Evolutionary conservation across 345 rosid genomes (phyloP), one percentile per base, ranked within the genome.

Genomic region (Sisymbrium irio): DNA sequence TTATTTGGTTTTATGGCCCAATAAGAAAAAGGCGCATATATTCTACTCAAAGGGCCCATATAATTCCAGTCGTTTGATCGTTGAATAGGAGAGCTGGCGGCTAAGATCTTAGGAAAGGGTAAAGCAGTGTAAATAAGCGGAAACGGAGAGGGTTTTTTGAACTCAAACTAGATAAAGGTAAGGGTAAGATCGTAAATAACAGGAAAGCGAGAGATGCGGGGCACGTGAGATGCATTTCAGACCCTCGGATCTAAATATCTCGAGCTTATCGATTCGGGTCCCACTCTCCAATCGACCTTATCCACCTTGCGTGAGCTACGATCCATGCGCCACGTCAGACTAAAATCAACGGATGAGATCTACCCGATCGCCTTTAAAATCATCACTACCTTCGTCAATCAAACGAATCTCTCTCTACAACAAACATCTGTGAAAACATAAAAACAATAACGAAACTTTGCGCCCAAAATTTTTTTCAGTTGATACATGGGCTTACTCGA

Each of bases 401-500:
- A 1, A 4, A 30, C 19, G 60, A 63, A 49, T 42, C 85, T 2
- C 79, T 51, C 85, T 2, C 80, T 81, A 85, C 77, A 81, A 73
- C 76, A 55, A 81, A 73, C 76, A 55, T 70, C 3, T 67, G 35
- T 3, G 18, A 19, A 6, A 10, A n/a, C n/a, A n/a, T n/a, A n/a
- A n/a, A 20, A 35, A 13, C 5, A 22, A 3, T 20, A 75, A 60
- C n/a, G n/a, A n/a, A n/a, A n/a, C 46, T 3, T 22, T 39, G 44
- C 56, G 9, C 56, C 19, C 28, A 7, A 22, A 7, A n/a, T n/a
- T n/a, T n/a, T n/a, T n/a, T n/a, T n/a, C n/a, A n/a, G n/a, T n/a
- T n/a, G n/a, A n/a, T n/a, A n/a, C 28, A 94, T 95, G 99, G 82
- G 99, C 36, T 81, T 95, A 9, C 92, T 92, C 19, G 97, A 95